These are phyloP conservation scores for Astraeus odoratus DNA, from an alignment of 768 basidiomycete species.

Conservation along the genomic window DNA sequence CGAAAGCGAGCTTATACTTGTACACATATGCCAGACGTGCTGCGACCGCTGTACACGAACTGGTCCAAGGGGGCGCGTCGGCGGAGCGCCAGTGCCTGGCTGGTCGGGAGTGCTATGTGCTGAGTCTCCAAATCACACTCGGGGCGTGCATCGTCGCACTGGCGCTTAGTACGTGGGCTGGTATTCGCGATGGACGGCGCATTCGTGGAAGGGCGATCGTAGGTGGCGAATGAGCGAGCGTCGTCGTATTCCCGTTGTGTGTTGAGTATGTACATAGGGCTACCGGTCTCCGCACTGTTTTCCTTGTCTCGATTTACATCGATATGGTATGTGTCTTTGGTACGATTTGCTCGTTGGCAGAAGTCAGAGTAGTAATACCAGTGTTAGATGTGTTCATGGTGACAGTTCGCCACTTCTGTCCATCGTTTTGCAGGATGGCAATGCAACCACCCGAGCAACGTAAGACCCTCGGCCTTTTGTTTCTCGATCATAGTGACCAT, in stretches of 20 bases:
- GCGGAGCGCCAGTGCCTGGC: slow-evolving; percentile 43
- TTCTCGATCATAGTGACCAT: not conserved
- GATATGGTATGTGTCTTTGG: too few relatives aligned
- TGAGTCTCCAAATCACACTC: slow-evolving; percentile 44
- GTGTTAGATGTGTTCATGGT: too few relatives aligned
- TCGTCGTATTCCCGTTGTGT: too few relatives aligned
- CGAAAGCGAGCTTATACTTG: slow-evolving; percentile 7
- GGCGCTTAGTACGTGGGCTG: slow-evolving; percentile 31
- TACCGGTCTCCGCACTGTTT: too few relatives aligned
- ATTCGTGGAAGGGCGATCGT: not conserved
- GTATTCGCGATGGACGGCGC: slow-evolving; percentile 24
- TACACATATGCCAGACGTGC: not conserved
- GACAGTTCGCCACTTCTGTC: too few relatives aligned
- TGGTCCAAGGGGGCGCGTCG: slow-evolving; percentile 14
- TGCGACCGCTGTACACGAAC: not conserved
- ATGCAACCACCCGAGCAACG: too few relatives aligned
- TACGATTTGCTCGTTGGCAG: too few relatives aligned
- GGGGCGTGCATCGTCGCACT: slow-evolving; percentile 31
- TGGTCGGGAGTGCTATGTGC: slow-evolving; percentile 55
- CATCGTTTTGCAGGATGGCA: too few relatives aligned
- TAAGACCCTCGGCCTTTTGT: too few relatives aligned
- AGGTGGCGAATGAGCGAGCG: not conserved
- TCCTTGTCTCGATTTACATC: too few relatives aligned
- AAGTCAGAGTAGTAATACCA: too few relatives aligned
- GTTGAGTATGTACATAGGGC: too few relatives aligned